Base-by-base conservation (phyloP, 148 eudicot genomes). In the Bassia scoparia region DNA sequence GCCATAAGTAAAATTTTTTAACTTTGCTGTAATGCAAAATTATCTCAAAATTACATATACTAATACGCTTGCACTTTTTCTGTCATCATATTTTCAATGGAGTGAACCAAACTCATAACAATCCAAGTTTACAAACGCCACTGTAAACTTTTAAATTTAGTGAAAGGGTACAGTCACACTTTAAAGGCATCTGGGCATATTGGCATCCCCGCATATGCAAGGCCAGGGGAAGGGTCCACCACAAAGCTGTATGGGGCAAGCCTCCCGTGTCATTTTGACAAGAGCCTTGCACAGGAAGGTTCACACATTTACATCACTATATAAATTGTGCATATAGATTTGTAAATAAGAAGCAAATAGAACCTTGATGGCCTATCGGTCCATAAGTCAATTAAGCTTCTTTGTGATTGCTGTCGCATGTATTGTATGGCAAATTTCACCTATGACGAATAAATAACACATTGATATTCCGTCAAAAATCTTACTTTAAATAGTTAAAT, bases 371-470 rank as follows among this genome's bases (percentile, higher is more conserved):
- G 99, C 81, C 77, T 92, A 91, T 73, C 92, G 84, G 61, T 89
- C 96, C 77, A 71, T 79, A 75, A 95, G 82, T 95, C 99, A 74
- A 95, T 79, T 92, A 92, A 41, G 99, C 99, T 84, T 95, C 74
- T 95, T 95, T 76, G 70, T 85, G 74, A 95, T 87, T 34, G 96
- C 97, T 81, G 90, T 67, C 96, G 82, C 99, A 95, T 95, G 77
- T 87, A 95, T 66, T 95, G 99, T 80, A 95, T 95, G 37, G 99
- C 99, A 85, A 91, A 95, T 83, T 95, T 95, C 66, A 95, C 90
- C 99, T 95, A 63, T 23, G 72, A 72, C 14, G 46, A 23, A 66
- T 41, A 50, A 14, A 23, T 27, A 9, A 38, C 38, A 30, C 21
- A 44, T 64, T 71, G 27, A 24, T 50, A 24, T 27, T 37, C 12